A percentile compares a stretch with the other conserved stretches of the same genome.
Evolutionary conservation across 768 basidiomycete species (phyloP).

Genomic region (Gymnopilus junonius): DNA sequence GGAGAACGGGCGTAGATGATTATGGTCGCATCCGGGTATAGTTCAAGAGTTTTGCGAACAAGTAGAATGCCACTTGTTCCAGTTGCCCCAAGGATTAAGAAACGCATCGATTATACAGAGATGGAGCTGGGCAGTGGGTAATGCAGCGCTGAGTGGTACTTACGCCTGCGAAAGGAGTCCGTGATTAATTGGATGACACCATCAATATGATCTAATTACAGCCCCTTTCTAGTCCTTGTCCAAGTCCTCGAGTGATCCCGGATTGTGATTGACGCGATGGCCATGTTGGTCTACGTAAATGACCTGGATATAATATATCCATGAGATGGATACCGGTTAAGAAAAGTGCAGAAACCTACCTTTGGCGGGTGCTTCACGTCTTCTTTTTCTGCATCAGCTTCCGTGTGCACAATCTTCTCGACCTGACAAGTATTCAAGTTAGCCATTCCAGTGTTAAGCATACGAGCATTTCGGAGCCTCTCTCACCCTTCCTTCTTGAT

Average conservation of each 20-base stretch:
- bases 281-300: not conserved
- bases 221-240: not conserved
- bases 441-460: not conserved
- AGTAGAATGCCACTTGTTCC: conserved; percentile 63
- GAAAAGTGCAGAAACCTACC: not conserved
- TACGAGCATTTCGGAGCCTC: not conserved
- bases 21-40: conserved; percentile 42
- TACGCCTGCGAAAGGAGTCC: not conserved
- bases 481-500: not conserved
- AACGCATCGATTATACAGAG: conserved; percentile 27
- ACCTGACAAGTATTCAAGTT: not conserved
- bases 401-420: not conserved
- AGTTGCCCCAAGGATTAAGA: conserved; percentile 75
- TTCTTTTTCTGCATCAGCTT: not conserved
- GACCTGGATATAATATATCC: not conserved
- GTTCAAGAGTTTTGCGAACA: conserved; percentile 55
- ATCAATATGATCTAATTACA: not conserved
- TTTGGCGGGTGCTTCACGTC: not conserved
- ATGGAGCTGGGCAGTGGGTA: not conserved
- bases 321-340: not conserved
- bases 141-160: not conserved
- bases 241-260: not conserved
- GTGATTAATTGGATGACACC: not conserved
- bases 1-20: conserved; percentile 70
- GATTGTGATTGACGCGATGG: not conserved